Conservation (phyloP, 1,139 yeast species). For the Kodamaea anthophila region DNA sequence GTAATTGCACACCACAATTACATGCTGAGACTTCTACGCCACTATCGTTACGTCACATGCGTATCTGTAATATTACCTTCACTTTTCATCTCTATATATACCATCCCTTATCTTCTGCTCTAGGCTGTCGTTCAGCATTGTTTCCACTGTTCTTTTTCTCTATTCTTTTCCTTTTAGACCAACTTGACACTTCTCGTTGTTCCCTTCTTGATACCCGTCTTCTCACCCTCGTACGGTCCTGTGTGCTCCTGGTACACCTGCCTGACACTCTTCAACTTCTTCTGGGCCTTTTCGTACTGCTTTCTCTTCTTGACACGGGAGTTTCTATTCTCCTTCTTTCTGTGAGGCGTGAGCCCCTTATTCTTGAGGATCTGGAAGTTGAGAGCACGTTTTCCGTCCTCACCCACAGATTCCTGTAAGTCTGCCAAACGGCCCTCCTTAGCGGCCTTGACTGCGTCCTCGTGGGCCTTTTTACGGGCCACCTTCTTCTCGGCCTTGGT, state of each 20-base stretch:
- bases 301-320: constrained; percentile 97
- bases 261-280: constrained; percentile 86
- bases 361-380: constrained; percentile 91
- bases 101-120: too few species aligned
- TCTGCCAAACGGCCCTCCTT: constrained; percentile 79
- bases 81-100: too few species aligned
- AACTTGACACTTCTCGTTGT: constrained; percentile 81
- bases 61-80: too few species aligned
- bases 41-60: too few species aligned
- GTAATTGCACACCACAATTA: too few species aligned
- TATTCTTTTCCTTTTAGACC: constrained; percentile 14
- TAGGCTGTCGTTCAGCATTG: too few species aligned
- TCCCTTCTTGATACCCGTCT: constrained; percentile 95
- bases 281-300: constrained; percentile 91
- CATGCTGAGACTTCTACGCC: too few species aligned
- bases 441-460: constrained; percentile 69
- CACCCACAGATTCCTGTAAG: constrained; percentile 58
- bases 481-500: constrained; percentile 43
- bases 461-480: constrained; percentile 60
- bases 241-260: constrained; percentile 76
- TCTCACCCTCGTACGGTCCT: constrained; percentile 90
- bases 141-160: neutral
- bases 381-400: constrained; percentile 88
- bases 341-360: constrained; percentile 88
- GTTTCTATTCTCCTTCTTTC: constrained; percentile 91